phyloP scores from a whole-genome alignment of 352 stramenopile species.

The Blastocystis sp. region DNA sequence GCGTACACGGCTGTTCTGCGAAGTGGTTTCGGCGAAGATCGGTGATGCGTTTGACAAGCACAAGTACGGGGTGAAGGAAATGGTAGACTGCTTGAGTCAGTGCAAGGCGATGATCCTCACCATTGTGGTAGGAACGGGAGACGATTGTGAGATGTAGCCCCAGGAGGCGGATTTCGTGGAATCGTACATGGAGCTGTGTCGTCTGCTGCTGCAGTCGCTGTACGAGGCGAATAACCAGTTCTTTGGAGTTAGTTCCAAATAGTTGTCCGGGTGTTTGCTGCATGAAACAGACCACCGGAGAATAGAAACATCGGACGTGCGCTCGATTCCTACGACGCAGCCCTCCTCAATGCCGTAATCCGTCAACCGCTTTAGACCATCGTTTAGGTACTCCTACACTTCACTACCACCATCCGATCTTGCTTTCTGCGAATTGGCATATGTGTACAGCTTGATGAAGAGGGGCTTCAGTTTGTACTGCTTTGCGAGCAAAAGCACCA shows the following conservation, averaged over 20 bases:
- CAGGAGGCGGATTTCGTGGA: neutral
- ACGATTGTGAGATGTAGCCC: neutral
- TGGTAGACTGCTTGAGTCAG: constrained; percentile 4
- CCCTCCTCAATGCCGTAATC: constrained; percentile 31
- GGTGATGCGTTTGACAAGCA: constrained; percentile 32
- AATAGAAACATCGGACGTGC: neutral
- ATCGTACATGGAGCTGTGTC: constrained; percentile 15
- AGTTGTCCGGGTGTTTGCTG: constrained; percentile 20
- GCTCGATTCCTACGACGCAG: neutral
- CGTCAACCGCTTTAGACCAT: constrained; percentile 8
- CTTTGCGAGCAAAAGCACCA: neutral
- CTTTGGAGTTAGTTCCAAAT: neutral
- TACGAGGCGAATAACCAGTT: constrained; percentile 13
- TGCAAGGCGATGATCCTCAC: constrained; percentile 25
- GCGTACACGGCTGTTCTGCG: neutral
- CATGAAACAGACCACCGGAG: constrained; percentile 15
- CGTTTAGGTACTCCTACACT: neutral
- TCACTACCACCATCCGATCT: neutral
- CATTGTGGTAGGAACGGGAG: neutral
- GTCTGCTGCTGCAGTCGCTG: constrained; percentile 10
- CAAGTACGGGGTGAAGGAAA: neutral
- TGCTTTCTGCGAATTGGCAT: neutral
- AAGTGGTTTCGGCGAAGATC: constrained; percentile 37
- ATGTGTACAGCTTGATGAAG: neutral
- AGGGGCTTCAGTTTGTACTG: constrained; percentile 1